Base-by-base conservation (phyloP, 805 yeast genomes). In the Ogataea allantospora region DNA sequence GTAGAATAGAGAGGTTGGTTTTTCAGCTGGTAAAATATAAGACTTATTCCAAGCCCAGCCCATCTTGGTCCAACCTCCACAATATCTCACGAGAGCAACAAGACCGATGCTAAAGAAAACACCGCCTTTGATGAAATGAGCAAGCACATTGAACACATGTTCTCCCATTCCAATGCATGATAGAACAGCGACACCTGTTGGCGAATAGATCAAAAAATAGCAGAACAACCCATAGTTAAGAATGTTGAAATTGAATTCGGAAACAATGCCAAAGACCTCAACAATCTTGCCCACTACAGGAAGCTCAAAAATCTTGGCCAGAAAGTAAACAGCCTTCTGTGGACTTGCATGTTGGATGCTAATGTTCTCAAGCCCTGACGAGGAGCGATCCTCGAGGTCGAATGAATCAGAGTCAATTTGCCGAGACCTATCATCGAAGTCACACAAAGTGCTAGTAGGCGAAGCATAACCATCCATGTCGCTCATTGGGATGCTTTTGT, bases 41-140 rank as follows among this genome's bases (percentile, higher is more conserved):
- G 65, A 40, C 48, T 52, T 58, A 49, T 93, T 93, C 99, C 99
- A 91, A 4, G 95, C 89, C 83, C 95, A 82, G 14, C 98, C 98
- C 41, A 72, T 67, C 39, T 73, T 68, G 24, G 73, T 58, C 52
- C 83, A 86, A 9, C 82, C 85, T 3, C 99, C 99, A 52, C 88
- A 78, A 61, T 85, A 89, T 51, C 98, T 77, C 1, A 88, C 84
- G 26, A 93, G 68, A n/a, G 95, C 75, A 5, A 88, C 57, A 6
- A 89, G 44, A 14, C 99, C 99, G 26, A 84, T 65, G 5, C 70
- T 46, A 42, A 88, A 71, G 57, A 91, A 91, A 2, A 91, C 93
- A 17, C 91, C 93, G 43, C 99, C 99, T 62, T 91, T 91, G 60
- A 91, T 91, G 73, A 88, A 87, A 63, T 91, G 99, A 2, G 99